Evolutionary conservation across 768 basidiomycete genomes (phyloP).

Genomic region (Neoboletus brunneissimus): DNA sequence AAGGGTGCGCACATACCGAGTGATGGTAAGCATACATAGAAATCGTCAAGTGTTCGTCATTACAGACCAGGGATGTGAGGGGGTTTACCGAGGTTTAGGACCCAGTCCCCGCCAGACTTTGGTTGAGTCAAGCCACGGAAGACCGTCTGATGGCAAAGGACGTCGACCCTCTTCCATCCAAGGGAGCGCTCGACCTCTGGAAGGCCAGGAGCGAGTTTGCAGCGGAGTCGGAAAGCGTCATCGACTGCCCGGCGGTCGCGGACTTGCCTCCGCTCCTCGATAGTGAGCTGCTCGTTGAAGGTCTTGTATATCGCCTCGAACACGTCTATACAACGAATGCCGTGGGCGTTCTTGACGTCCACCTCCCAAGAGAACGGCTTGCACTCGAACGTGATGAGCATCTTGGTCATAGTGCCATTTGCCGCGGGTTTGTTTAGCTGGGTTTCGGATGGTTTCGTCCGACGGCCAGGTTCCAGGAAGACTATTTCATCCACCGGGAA

Average conservation of each 20-base stretch:
- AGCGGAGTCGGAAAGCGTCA: slow-evolving; percentile 45
- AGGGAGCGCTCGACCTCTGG: slow-evolving; percentile 40
- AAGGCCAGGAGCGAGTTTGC: slow-evolving; percentile 40
- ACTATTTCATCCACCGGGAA: slow-evolving; percentile 39
- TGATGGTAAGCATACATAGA: slow-evolving; percentile 13
- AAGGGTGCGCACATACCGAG: slow-evolving; percentile 14
- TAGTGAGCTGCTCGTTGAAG: slow-evolving; percentile 44
- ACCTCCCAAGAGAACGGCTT: slow-evolving; percentile 41
- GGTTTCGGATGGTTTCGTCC: slow-evolving; percentile 32
- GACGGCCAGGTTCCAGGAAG: slow-evolving; percentile 24
- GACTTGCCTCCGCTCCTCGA: slow-evolving; percentile 41
- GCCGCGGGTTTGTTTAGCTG: slow-evolving; percentile 45
- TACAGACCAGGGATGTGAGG: slow-evolving; percentile 6
- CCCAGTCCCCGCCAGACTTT: slow-evolving; percentile 36
- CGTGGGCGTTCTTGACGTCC: slow-evolving; percentile 40
- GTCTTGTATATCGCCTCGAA: slow-evolving; percentile 55
- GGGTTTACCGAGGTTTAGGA: slow-evolving; percentile 29
- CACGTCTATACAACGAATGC: slow-evolving; percentile 55
- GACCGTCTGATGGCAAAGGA: slow-evolving; percentile 48
- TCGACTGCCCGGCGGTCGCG: slow-evolving; percentile 33
- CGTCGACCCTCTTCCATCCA: slow-evolving; percentile 57
- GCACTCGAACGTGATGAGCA: slow-evolving; percentile 44
- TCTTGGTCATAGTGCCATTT: slow-evolving; percentile 43
- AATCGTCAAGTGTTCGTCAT: slow-evolving; percentile 5
- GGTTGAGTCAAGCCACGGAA: slow-evolving; percentile 50